Base-by-base conservation (phyloP, 192 early-diverging fungal genomes). In the Coemansia sp. region DNA sequence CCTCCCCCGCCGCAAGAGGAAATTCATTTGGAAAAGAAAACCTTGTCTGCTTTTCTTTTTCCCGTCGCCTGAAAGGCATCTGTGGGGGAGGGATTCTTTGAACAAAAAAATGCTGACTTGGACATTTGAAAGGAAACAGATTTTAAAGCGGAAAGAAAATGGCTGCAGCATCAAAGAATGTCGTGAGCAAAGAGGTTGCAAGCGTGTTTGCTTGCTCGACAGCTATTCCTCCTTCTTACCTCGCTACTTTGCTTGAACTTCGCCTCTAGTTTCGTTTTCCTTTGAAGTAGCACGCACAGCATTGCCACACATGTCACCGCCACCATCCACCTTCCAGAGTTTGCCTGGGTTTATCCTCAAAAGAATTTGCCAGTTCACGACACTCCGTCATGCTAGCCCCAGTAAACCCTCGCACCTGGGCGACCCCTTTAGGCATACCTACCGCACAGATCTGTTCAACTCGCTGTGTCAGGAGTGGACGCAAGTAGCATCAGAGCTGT, bases 351-450 rank as follows among this genome's bases (percentile, higher is more conserved):
- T 19, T n/a, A 56, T 56, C n/a, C 53, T 56, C 31, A 31, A 56
- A 35, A 35, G 29, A 31, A 56, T 56, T 31, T 56, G 53, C 53
- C 53, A 56, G 53, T 35, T 32, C n/a, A 56, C 53, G 53, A 56
- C 31, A 19, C 53, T 56, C 53, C 53, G 53, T 7, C 27, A 56
- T 6, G 31, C 31, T n/a, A 7, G 19, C 29, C 27, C 25, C n/a
- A 19, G 27, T 31, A 56, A 35, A 17, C 53, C 27, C 53, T n/a
- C 27, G 6, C 17, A 17, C n/a, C 25, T 56, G n/a, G 31, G 32
- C 31, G 31, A 19, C 6, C 32, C 27, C 0, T 35, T 31, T 35
- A 56, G 53, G n/a, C 32, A 31, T 15, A 35, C 53, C 27, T 35
- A 56, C 53, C 53, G 53, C 27, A 56, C 29, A 0, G 53, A 56